Conservation (phyloP, 768 basidiomycete species). For the Gymnopilus junonius region DNA sequence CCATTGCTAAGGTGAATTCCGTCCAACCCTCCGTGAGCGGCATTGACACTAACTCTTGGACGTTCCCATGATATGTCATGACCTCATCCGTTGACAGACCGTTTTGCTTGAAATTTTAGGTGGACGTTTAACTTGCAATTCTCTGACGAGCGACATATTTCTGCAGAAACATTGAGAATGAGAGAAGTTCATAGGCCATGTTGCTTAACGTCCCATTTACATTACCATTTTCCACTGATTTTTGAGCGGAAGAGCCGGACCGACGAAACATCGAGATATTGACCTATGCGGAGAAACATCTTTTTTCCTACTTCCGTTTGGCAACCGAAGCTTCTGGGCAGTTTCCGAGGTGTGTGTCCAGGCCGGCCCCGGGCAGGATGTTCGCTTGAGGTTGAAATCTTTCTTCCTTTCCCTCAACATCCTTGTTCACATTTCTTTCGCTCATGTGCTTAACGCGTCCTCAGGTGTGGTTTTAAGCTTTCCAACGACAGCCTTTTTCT, state of each 20-base stretch:
- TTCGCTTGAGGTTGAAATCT: neutral
- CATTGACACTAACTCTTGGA: neutral
- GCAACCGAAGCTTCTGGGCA: neutral
- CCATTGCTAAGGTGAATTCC: neutral
- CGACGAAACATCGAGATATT: constrained; percentile 75
- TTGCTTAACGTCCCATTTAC: too few relatives aligned
- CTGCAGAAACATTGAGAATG: too few relatives aligned
- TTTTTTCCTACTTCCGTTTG: neutral
- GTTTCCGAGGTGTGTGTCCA: neutral
- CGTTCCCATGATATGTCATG: neutral
- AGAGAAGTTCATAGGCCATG: constrained; percentile 35
- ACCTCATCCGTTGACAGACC: neutral
- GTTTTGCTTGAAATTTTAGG: neutral
- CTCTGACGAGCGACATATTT: too few relatives aligned
- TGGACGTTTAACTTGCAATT: neutral
- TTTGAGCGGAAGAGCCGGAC: neutral
- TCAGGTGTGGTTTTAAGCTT: neutral
- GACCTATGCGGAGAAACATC: constrained; percentile 69
- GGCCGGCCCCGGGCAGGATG: neutral
- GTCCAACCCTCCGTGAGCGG: neutral
- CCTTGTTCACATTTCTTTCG: neutral
- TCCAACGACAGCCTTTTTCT: neutral
- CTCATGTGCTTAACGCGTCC: neutral
- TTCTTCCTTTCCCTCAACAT: neutral
- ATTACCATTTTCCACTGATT: too few relatives aligned